Evolutionary conservation across 352 stramenopile genomes (phyloP).

Genomic region (Globisporangium camurandrum): DNA sequence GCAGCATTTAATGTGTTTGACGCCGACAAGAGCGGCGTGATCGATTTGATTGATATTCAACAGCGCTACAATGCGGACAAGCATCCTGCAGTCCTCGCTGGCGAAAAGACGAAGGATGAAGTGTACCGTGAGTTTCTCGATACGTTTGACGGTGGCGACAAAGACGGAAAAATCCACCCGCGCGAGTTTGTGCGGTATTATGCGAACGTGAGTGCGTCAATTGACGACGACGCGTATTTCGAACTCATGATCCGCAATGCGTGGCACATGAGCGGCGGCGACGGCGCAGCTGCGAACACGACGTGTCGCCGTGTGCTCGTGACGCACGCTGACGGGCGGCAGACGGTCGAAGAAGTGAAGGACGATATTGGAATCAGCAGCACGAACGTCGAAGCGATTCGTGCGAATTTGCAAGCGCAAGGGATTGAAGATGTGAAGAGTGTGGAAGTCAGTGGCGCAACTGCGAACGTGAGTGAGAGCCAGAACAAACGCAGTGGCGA

Average conservation of each 20-base stretch:
- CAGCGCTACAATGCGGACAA: constrained; percentile 35
- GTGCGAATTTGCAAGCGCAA: constrained; percentile 37
- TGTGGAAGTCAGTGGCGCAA: too few relatives aligned
- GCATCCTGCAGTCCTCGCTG: constrained; percentile 46
- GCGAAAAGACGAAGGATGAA: constrained; percentile 23
- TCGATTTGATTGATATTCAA: constrained; percentile 38
- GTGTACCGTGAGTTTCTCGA: constrained; percentile 27
- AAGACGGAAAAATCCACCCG: constrained; percentile 25
- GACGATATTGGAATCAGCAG: constrained; percentile 34
- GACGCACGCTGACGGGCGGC: constrained; percentile 36
- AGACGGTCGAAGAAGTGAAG: constrained; percentile 39
- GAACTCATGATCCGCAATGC: constrained; percentile 79
- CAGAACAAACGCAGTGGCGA: constrained; percentile 21
- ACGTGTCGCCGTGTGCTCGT: constrained; percentile 61
- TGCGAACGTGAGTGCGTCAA: constrained; percentile 51
- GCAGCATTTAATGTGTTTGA: constrained; percentile 70
- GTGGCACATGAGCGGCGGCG: constrained; percentile 71
- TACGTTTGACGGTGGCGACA: constrained; percentile 30
- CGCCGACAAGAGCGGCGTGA: constrained; percentile 41
- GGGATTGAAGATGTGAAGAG: constrained; percentile 18
- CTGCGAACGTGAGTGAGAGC: constrained; percentile 15
- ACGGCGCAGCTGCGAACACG: constrained; percentile 50
- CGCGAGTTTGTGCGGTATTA: constrained; percentile 64
- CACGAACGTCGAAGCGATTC: constrained; percentile 19
- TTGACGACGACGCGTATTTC: constrained; percentile 84